Percentiles rank a stretch among this genome's conserved stretches.
These are phyloP conservation scores for Dictyostelium intermedium DNA, from an alignment of 78 protist genomes.

Conservation along the genomic window DNA sequence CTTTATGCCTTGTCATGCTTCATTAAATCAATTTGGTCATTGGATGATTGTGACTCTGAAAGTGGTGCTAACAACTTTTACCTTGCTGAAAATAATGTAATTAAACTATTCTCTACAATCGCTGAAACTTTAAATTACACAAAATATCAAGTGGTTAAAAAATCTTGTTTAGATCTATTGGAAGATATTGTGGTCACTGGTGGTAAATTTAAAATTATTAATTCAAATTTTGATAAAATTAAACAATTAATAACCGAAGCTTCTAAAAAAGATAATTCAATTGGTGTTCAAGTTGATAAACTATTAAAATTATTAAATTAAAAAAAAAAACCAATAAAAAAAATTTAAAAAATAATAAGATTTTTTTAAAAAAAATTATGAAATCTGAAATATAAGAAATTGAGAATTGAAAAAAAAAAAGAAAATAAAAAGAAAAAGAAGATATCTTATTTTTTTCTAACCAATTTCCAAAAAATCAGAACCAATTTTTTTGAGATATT, in stretches of 20 bases:
- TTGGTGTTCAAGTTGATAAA: constrained; percentile 64
- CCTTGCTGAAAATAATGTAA: neutral
- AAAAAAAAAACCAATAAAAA: neutral
- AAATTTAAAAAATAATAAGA: no score
- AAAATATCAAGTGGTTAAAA: constrained; percentile 45
- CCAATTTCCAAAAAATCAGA: no score
- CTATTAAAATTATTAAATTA: constrained; percentile 9
- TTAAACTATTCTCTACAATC: neutral
- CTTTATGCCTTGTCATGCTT: constrained; percentile 4
- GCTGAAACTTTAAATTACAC: constrained; percentile 13
- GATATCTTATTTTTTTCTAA: no score
- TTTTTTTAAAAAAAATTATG: no score
- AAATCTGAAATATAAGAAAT: no score
- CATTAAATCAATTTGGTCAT: neutral
- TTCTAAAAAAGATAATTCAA: constrained; percentile 28
- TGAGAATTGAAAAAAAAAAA: no score
- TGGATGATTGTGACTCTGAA: neutral
- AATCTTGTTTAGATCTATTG: constrained; percentile 8
- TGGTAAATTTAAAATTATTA: neutral
- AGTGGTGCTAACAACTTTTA: neutral
- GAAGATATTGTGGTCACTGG: constrained; percentile 29
- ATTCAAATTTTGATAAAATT: constrained; percentile 14
- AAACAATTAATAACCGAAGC: constrained; percentile 1
- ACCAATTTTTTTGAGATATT: no score
- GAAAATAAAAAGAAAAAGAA: no score